Evolutionary conservation across 371 early-diverging fungal genomes (phyloP), one percentile per base, ranked within the genome.

Genomic region (Saksenaea vasiformis): DNA sequence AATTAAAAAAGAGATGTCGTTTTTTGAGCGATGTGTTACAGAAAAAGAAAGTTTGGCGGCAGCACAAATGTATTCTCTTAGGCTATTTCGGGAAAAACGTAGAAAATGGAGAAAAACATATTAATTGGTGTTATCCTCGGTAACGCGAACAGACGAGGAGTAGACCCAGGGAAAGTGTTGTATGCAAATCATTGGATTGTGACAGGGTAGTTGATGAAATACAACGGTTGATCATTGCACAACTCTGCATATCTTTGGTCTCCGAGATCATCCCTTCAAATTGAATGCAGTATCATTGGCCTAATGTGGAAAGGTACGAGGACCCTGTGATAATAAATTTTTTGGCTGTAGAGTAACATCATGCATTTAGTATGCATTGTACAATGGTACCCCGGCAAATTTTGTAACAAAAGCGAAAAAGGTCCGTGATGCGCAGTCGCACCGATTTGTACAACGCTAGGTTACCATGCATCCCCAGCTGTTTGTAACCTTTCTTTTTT

Each of bases 31-130:
- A 22, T 10, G 51, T 47, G 51, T n/a, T 10, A 47, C 51, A 47
- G 31, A 47, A 22, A 47, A 47, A 47, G 27, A 22, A 47, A 47
- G 51, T 47, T 47, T 47, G 51, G 51, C 51, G 51, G 51, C 51
- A 17, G 51, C 51, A 47, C 51, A 47, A 47, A 47, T 47, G 51
- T 10, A 47, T 3, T 19, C 24, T 47, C 1, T 47, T 47, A 47
- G 24, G 51, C 51, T 47, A 47, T 47, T 47, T 47, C 51, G 51
- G 51, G 51, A 47, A 24, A 31, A 47, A 47, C 51, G 10, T 47
- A 47, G 51, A 47, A 47, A 47, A 47, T 47, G 51, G 51, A 47
- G 51, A 47, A 47, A 47, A 47, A 47, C 51, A 47, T 47, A 47
- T 47, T 47, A 47, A 47, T 47, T 47, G 51, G 51, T 47, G 22